phyloP scores from a whole-genome alignment of 129 eudicot species.

The Kitagawia praeruptora region DNA sequence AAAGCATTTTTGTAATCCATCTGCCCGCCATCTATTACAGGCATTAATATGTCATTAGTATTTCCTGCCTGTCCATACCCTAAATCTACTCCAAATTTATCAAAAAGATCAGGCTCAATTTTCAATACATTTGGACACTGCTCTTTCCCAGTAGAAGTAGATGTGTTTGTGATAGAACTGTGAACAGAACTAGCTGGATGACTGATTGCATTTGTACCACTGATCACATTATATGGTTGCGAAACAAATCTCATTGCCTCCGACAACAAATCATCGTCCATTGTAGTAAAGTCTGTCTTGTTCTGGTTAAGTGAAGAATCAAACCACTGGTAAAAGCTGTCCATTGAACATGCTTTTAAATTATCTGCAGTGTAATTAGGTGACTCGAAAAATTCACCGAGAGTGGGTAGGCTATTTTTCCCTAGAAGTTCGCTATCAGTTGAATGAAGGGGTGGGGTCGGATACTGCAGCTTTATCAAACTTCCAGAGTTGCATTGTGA shows the following conservation, averaged over 20 bases:
- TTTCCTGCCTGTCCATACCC: constrained; percentile 20
- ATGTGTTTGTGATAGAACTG: constrained; percentile 31
- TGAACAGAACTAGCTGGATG: constrained; percentile 28
- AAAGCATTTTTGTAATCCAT: constrained; percentile 21
- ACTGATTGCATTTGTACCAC: constrained; percentile 11
- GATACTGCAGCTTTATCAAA: constrained; percentile 3
- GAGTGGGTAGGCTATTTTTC: neutral
- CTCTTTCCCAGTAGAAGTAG: constrained; percentile 21
- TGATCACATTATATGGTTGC: neutral
- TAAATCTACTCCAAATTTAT: constrained; percentile 16
- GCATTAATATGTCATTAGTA: constrained; percentile 37
- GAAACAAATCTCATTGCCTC: constrained; percentile 26
- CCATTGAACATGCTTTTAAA: constrained; percentile 15
- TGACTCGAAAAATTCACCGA: constrained; percentile 40
- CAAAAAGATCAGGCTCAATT: constrained; percentile 25
- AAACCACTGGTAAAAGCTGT: constrained; percentile 36
- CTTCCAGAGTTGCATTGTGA: neutral
- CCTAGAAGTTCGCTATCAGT: constrained; percentile 10
- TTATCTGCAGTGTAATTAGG: constrained; percentile 18
- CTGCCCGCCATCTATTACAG: constrained; percentile 19
- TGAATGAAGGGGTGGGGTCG: neutral
- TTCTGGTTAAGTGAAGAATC: constrained; percentile 30
- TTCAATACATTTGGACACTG: constrained; percentile 24
- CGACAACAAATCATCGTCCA: constrained; percentile 25
- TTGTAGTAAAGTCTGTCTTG: constrained; percentile 11